Conservation (phyloP, 2,329 filamentous ascomycete species). For the Neonectria punicea region DNA sequence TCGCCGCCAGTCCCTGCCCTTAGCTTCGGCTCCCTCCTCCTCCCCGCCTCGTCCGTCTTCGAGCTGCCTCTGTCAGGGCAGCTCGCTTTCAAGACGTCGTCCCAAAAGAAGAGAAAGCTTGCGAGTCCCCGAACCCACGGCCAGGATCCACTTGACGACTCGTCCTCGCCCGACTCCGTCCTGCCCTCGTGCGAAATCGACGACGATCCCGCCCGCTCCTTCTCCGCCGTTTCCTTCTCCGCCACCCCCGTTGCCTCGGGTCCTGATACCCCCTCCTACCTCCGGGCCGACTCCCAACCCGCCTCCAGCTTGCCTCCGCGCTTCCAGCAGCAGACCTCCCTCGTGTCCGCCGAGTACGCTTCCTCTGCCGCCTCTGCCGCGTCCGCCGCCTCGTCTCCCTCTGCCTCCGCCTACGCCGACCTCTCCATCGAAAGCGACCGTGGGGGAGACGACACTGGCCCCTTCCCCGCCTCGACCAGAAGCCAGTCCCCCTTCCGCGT, state of each 20-base stretch:
- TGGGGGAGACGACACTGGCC: conserved; percentile 58
- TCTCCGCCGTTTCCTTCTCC: conserved; percentile 61
- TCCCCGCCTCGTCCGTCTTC: conserved; percentile 38
- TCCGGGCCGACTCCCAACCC: conserved; percentile 55
- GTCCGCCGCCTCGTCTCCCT: conserved; percentile 68
- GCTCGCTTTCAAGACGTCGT: conserved; percentile 79
- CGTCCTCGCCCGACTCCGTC: conserved; percentile 57
- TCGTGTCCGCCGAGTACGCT: conserved; percentile 60
- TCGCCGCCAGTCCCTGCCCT: conserved; percentile 13
- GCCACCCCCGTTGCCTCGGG: conserved; percentile 52
- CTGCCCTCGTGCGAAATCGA: conserved; percentile 64
- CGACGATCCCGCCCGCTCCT: conserved; percentile 62
- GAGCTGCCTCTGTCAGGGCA: conserved; percentile 74
- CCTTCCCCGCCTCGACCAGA: conserved; percentile 53
- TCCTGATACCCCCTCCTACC: conserved; percentile 53
- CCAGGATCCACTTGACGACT: conserved; percentile 50
- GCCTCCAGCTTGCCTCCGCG: conserved; percentile 63
- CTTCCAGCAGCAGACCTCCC: conserved; percentile 57
- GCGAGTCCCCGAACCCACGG: conserved; percentile 59
- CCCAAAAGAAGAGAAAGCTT: conserved; percentile 78
- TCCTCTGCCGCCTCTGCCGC: conserved; percentile 67
- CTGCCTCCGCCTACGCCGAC: conserved; percentile 64
- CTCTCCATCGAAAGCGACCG: conserved; percentile 67
- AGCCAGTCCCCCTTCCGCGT: conserved; percentile 65
- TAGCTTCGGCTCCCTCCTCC: conserved; percentile 19